Conservation (phyloP, 805 yeast species). For the Cyberlindnera bimundalis region DNA sequence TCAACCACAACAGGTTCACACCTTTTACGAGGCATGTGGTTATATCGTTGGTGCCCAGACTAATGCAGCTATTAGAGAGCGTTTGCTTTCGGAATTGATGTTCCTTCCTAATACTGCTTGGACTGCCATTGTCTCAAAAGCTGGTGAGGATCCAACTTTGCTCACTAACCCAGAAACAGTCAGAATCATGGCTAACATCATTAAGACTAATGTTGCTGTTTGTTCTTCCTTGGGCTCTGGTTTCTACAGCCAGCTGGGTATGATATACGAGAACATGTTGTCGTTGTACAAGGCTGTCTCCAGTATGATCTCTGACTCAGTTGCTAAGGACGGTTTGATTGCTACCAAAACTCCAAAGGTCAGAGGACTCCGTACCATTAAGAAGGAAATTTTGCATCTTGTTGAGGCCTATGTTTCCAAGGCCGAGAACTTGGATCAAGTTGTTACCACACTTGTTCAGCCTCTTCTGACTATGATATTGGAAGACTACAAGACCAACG, state of each 20-base stretch:
- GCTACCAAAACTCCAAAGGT: conserved; percentile 95
- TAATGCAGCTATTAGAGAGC: conserved; percentile 62
- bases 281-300: conserved; percentile 87
- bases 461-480: conserved; percentile 81
- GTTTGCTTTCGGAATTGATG: conserved; percentile 77
- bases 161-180: conserved; percentile 79
- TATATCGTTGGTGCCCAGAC: conserved; percentile 87
- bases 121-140: conserved; percentile 82
- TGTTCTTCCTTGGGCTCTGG: conserved; percentile 94
- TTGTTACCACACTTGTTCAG: conserved; percentile 76
- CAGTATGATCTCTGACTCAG: conserved; percentile 75
- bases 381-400: conserved; percentile 87
- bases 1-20: conserved; percentile 96
- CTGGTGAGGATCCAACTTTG: conserved; percentile 77
- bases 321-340: conserved; percentile 74
- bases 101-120: conserved; percentile 91
- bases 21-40: conserved; percentile 97
- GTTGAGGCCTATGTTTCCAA: conserved; percentile 84
- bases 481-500: conserved; percentile 83
- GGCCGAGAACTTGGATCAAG: conserved; percentile 79
- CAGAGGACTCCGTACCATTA: conserved; percentile 92
- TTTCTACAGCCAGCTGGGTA: conserved; percentile 82
- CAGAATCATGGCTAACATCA: conserved; percentile 86
- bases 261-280: conserved; percentile 85
- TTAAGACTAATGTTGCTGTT: conserved; percentile 93